These are phyloP conservation scores for Olyra latifolia DNA, from an alignment of 176 grass and related monocot genomes.

Conservation along the genomic window DNA sequence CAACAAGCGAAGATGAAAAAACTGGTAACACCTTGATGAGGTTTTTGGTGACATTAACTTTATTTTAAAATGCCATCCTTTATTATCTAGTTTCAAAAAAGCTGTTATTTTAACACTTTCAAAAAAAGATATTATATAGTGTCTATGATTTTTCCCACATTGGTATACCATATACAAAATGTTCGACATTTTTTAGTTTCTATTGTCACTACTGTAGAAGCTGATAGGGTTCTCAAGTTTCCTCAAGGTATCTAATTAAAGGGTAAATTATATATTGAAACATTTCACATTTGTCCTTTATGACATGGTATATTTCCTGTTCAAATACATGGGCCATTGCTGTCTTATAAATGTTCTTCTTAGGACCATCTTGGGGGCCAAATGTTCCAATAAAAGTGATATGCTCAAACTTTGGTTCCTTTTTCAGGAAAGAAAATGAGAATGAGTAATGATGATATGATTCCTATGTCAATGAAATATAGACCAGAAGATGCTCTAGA, in stretches of 20 bases:
- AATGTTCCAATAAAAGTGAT: neutral
- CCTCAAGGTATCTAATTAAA: neutral
- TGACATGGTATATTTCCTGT: neutral
- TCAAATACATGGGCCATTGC: neutral
- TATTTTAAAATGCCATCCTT: conserved; percentile 6
- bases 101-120: neutral
- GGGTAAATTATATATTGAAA: neutral
- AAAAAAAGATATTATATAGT: neutral
- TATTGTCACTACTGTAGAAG: neutral
- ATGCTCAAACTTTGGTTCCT: neutral
- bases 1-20: conserved; percentile 63
- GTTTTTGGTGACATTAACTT: conserved; percentile 7
- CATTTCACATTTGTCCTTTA: conserved; percentile 1
- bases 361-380: neutral
- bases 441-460: conserved; percentile 31
- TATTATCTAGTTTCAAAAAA: neutral
- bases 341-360: conserved; percentile 9
- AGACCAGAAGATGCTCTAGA: conserved; percentile 49
- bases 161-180: neutral
- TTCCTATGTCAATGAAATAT: conserved; percentile 39
- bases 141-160: neutral
- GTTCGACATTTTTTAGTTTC: neutral
- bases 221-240: neutral
- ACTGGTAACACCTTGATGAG: conserved; percentile 48
- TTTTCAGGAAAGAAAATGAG: conserved; percentile 57